phyloP scores from a whole-genome alignment of 2,329 filamentous ascomycete genomes.

The Clathrospora elynae region DNA sequence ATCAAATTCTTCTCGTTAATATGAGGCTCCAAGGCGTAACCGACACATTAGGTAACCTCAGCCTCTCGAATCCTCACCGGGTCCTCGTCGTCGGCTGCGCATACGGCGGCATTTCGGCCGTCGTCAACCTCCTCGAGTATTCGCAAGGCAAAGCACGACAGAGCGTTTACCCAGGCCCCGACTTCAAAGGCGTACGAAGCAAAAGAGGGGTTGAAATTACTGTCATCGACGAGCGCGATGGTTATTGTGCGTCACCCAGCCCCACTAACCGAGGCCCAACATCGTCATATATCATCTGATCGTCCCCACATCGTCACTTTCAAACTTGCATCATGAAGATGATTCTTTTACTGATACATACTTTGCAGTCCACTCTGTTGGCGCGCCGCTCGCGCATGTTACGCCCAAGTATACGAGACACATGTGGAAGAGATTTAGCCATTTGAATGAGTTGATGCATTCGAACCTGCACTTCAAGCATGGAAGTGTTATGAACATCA shows the following conservation, averaged over 20 bases:
- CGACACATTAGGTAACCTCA: slow-evolving; percentile 33
- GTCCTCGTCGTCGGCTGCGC: slow-evolving; percentile 72
- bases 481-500: slow-evolving; percentile 65
- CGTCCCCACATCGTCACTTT: slow-evolving; percentile 12
- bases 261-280: slow-evolving; percentile 24
- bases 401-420: slow-evolving; percentile 66
- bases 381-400: slow-evolving; percentile 73
- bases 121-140: slow-evolving; percentile 70
- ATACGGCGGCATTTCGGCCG: slow-evolving; percentile 71
- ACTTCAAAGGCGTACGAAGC: slow-evolving; percentile 44
- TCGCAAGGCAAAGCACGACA: slow-evolving; percentile 61
- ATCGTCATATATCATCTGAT: slow-evolving; percentile 2
- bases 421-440: slow-evolving; percentile 71
- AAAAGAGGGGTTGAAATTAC: slow-evolving; percentile 69
- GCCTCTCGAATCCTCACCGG: slow-evolving; percentile 40
- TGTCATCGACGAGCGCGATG: slow-evolving; percentile 78
- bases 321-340: slow-evolving; percentile 10
- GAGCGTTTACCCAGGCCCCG: slow-evolving; percentile 48
- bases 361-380: slow-evolving; percentile 71
- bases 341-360: slow-evolving; percentile 23
- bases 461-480: slow-evolving; percentile 68
- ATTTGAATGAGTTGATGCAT: slow-evolving; percentile 69
- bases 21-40: slow-evolving; percentile 39
- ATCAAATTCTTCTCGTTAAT: slow-evolving; percentile 24
- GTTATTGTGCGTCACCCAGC: slow-evolving; percentile 67